Percentiles rank a stretch among this genome's conserved stretches.
phyloP scores from a whole-genome alignment of 2,329 filamentous ascomycete species.

The Alternaria atra region DNA sequence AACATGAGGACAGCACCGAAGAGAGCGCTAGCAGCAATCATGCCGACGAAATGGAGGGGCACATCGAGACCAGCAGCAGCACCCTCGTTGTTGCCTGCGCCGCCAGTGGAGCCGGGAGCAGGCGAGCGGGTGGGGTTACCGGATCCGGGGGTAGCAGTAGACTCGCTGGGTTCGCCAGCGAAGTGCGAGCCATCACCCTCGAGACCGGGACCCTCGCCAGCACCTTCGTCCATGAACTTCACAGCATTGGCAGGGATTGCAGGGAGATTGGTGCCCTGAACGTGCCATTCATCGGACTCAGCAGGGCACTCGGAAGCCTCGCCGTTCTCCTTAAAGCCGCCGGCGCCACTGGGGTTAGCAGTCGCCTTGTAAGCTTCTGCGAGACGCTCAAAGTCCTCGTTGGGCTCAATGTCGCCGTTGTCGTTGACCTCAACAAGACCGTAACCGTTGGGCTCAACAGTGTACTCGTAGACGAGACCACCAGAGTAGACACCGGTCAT shows the following conservation, averaged over 20 bases:
- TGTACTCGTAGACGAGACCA: slow-evolving; percentile 95
- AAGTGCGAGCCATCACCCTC: slow-evolving; percentile 56
- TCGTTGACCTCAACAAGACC: slow-evolving; percentile 75
- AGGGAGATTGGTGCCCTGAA: slow-evolving; percentile 61
- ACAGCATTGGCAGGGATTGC: slow-evolving; percentile 64
- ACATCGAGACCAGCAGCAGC: slow-evolving; percentile 37
- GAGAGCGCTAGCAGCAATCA: slow-evolving; percentile 42
- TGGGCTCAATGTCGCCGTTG: slow-evolving; percentile 64
- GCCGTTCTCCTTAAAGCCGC: slow-evolving; percentile 65
- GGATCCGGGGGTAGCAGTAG: slow-evolving; percentile 40
- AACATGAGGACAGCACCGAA: slow-evolving; percentile 45
- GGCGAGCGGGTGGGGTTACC: slow-evolving; percentile 40
- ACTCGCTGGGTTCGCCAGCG: slow-evolving; percentile 39
- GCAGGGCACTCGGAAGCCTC: slow-evolving; percentile 64
- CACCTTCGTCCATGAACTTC: slow-evolving; percentile 65
- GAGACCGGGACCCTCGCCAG: slow-evolving; percentile 66
- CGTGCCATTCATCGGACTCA: slow-evolving; percentile 64
- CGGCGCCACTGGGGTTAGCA: slow-evolving; percentile 63
- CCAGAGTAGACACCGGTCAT: slow-evolving; percentile 95
- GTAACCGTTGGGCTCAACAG: slow-evolving; percentile 70
- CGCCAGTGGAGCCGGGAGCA: slow-evolving; percentile 13
- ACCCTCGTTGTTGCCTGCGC: slow-evolving; percentile 16
- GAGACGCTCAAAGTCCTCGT: slow-evolving; percentile 69
- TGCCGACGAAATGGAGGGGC: slow-evolving; percentile 41
- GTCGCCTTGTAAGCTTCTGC: slow-evolving; percentile 61